phyloP scores from a whole-genome alignment of 1,139 yeast genomes.

The Sugiyamaella sp. region DNA sequence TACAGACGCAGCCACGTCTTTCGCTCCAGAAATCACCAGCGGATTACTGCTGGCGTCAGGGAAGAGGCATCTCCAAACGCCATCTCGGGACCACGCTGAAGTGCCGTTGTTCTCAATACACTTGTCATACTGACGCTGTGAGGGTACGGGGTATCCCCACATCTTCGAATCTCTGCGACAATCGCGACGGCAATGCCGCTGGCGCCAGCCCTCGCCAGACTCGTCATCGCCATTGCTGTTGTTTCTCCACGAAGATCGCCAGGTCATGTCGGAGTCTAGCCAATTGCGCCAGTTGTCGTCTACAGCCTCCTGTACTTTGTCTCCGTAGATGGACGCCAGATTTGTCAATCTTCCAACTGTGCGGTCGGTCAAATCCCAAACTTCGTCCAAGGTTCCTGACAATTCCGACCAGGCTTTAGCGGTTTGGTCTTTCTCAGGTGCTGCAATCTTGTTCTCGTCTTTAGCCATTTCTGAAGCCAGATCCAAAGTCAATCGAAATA shows the following conservation, averaged over 20 bases:
- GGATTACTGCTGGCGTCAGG: constrained; percentile 46
- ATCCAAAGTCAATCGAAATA: not conserved
- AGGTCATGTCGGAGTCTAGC: constrained; percentile 5
- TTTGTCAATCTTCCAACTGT: constrained; percentile 27
- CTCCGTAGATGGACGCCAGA: constrained; percentile 22
- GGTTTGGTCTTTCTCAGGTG: constrained; percentile 6
- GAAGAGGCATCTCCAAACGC: constrained; percentile 87
- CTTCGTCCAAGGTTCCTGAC: constrained; percentile 26
- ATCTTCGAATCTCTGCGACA: constrained; percentile 9
- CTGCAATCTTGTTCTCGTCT: not conserved
- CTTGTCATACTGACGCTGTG: constrained; percentile 58
- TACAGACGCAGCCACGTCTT: not conserved
- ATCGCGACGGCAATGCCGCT: constrained; percentile 4
- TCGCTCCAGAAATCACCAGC: constrained; percentile 16
- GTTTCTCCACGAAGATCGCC: constrained; percentile 8
- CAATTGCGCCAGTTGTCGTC: constrained; percentile 15
- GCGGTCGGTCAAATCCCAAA: constrained; percentile 29
- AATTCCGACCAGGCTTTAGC: constrained; percentile 23
- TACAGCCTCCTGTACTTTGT: constrained; percentile 21
- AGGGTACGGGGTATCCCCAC: constrained; percentile 64
- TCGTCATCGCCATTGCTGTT: not conserved
- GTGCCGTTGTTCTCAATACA: constrained; percentile 68
- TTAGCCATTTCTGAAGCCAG: not conserved
- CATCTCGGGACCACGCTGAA: constrained; percentile 74
- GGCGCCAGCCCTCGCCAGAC: not conserved